These are phyloP conservation scores for Periconia sp. DNA, from an alignment of 2,329 filamentous ascomycete genomes.

Conservation along the genomic window DNA sequence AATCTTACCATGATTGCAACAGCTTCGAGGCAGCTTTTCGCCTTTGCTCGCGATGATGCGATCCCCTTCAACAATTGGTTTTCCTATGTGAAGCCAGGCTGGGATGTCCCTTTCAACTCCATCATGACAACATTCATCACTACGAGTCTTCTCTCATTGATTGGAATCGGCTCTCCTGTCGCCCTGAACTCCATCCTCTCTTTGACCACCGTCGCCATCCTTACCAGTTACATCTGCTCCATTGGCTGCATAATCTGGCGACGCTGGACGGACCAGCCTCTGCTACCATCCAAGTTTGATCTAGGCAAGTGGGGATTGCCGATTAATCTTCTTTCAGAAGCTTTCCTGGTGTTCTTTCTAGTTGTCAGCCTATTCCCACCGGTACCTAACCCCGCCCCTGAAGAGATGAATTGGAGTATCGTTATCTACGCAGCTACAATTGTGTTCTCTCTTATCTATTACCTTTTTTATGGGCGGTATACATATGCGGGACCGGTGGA, in stretches of 20 bases:
- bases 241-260: slow-evolving; percentile 54
- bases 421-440: slow-evolving; percentile 50
- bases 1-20: slow-evolving; percentile 31
- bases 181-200: slow-evolving; percentile 24
- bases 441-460: slow-evolving; percentile 49
- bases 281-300: slow-evolving; percentile 54
- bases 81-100: slow-evolving; percentile 10
- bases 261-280: slow-evolving; percentile 47
- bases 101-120: slow-evolving; percentile 48
- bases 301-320: slow-evolving; percentile 51
- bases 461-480: slow-evolving; percentile 44
- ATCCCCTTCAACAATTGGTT: slow-evolving; percentile 17
- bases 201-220: slow-evolving; percentile 17
- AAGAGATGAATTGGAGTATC: slow-evolving; percentile 54
- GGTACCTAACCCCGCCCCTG: slow-evolving; percentile 14
- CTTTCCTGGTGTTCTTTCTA: slow-evolving; percentile 47
- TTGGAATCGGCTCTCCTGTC: slow-evolving; percentile 53
- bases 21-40: slow-evolving; percentile 41
- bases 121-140: slow-evolving; percentile 50
- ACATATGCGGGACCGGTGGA: slow-evolving; percentile 40
- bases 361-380: slow-evolving; percentile 52
- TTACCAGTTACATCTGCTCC: slow-evolving; percentile 41
- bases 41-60: slow-evolving; percentile 40
- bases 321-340: slow-evolving; percentile 48
- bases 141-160: slow-evolving; percentile 50